These are phyloP conservation scores for Datisca glomerata DNA, from an alignment of 306 rosid species.

Conservation along the genomic window DNA sequence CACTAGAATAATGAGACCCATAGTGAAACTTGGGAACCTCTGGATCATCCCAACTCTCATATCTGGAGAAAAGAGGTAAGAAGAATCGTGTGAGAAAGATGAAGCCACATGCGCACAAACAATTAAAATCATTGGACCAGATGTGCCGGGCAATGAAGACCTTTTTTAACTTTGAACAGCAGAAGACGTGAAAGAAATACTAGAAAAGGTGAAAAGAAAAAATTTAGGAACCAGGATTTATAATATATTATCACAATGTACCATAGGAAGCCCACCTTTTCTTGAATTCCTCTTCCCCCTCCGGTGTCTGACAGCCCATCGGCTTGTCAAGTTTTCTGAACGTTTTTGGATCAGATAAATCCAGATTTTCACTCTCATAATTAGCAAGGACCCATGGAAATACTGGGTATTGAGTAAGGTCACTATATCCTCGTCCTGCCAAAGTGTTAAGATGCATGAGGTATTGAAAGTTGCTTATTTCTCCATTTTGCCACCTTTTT, in stretches of 20 bases:
- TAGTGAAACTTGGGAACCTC: slow-evolving; percentile 98
- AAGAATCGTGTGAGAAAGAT: slow-evolving; percentile 1
- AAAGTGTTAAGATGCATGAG: slow-evolving; percentile 98
- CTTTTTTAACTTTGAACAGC: too few species aligned
- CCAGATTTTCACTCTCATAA: slow-evolving; percentile 82
- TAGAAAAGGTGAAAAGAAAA: too few species aligned
- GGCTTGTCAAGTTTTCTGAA: slow-evolving; percentile 85
- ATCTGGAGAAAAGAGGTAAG: slow-evolving; percentile 28
- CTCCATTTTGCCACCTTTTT: slow-evolving; percentile 98
- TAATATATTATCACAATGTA: background rate
- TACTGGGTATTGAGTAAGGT: slow-evolving; percentile 98
- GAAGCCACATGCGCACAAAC: slow-evolving; percentile 1
- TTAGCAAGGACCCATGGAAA: slow-evolving; percentile 99
- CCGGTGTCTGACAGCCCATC: slow-evolving; percentile 98
- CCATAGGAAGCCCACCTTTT: too few species aligned
- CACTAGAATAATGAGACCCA: slow-evolving; percentile 99
- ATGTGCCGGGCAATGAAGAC: too few species aligned
- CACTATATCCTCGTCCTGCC: slow-evolving; percentile 99
- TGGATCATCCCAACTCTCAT: slow-evolving; percentile 99
- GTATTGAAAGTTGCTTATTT: slow-evolving; percentile 96
- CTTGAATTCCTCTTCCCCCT: slow-evolving; percentile 94
- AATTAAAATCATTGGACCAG: background rate
- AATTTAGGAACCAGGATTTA: too few species aligned
- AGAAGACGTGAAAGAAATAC: too few species aligned
- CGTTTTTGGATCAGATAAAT: slow-evolving; percentile 63